phyloP scores from a whole-genome alignment of 1,284 basidiomycete genomes.

The Ceratobasidium sp. region DNA sequence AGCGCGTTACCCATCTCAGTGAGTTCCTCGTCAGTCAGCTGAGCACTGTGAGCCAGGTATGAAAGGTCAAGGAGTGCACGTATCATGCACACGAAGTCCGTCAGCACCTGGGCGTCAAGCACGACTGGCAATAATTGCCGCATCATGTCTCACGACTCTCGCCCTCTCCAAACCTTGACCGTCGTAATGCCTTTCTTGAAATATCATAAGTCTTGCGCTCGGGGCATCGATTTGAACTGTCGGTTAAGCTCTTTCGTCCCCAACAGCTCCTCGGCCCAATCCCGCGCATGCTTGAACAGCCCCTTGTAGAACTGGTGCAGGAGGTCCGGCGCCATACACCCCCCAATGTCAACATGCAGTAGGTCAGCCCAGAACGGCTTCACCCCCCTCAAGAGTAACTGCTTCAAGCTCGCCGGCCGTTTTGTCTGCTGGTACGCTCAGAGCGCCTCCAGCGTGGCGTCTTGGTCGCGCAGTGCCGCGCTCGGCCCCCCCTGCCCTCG shows the following conservation, averaged over 20 bases:
- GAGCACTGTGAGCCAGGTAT: background rate
- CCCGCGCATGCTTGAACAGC: conserved; percentile 50
- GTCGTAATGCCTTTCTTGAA: background rate
- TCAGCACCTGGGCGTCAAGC: background rate
- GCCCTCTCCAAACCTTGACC: conserved; percentile 22
- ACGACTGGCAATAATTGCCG: conserved; percentile 21
- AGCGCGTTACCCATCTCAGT: background rate
- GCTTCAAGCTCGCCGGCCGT: background rate
- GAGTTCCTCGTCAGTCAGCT: conserved; percentile 10
- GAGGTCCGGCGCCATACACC: background rate
- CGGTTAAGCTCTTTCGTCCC: conserved; percentile 6
- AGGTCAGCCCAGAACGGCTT: conserved; percentile 9
- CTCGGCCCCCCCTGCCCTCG: background rate
- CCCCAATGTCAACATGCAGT: background rate
- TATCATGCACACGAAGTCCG: background rate
- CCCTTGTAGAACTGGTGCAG: conserved; percentile 6
- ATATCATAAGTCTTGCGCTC: conserved; percentile 1
- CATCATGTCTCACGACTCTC: conserved; percentile 20
- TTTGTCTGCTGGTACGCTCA: background rate
- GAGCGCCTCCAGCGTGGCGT: background rate
- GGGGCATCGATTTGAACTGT: conserved; percentile 10
- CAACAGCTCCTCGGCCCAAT: conserved; percentile 3
- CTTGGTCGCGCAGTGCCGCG: background rate
- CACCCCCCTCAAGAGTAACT: background rate
- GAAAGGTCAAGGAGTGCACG: background rate